These are phyloP conservation scores for Apophysomyces elegans DNA, from an alignment of 371 early-diverging fungal species.

Conservation along the genomic window DNA sequence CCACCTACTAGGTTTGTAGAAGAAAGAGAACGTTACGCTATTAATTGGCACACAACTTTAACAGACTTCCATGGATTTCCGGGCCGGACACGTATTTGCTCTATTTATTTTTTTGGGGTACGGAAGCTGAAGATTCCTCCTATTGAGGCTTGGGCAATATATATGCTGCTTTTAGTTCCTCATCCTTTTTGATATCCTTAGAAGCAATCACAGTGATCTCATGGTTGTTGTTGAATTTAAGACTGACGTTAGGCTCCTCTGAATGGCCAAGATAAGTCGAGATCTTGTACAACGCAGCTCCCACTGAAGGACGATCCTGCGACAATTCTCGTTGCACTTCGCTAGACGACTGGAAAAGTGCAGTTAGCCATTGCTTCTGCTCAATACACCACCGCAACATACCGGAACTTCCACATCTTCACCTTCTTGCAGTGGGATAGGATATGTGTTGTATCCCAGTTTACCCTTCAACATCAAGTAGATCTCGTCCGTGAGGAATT, in stretches of 20 bases:
- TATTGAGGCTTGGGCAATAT: slow-evolving; percentile 28
- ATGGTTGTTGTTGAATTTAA: slow-evolving; percentile 43
- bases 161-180: slow-evolving; percentile 66
- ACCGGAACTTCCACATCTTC: slow-evolving; percentile 33
- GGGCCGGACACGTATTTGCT: not conserved
- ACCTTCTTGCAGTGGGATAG: slow-evolving; percentile 44
- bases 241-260: slow-evolving; percentile 64
- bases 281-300: slow-evolving; percentile 76
- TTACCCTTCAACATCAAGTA: slow-evolving; percentile 83
- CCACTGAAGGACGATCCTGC: slow-evolving; percentile 53
- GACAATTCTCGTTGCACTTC: slow-evolving; percentile 28
- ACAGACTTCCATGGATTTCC: not conserved
- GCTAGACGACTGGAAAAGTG: slow-evolving; percentile 15
- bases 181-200: slow-evolving; percentile 71
- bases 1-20: slow-evolving; percentile 10
- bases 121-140: not conserved
- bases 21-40: slow-evolving; percentile 2
- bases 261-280: slow-evolving; percentile 74
- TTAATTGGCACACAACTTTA: not conserved
- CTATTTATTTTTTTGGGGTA: slow-evolving; percentile 5
- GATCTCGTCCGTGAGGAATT: slow-evolving; percentile 82
- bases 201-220: slow-evolving; percentile 65
- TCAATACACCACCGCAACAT: not conserved
- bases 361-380: not conserved
- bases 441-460: slow-evolving; percentile 79